Evolutionary conservation across 371 early-diverging fungal species (phyloP), one percentile per base, ranked within the genome.

Genomic region (Amoeboaphelidium protococcarum): DNA sequence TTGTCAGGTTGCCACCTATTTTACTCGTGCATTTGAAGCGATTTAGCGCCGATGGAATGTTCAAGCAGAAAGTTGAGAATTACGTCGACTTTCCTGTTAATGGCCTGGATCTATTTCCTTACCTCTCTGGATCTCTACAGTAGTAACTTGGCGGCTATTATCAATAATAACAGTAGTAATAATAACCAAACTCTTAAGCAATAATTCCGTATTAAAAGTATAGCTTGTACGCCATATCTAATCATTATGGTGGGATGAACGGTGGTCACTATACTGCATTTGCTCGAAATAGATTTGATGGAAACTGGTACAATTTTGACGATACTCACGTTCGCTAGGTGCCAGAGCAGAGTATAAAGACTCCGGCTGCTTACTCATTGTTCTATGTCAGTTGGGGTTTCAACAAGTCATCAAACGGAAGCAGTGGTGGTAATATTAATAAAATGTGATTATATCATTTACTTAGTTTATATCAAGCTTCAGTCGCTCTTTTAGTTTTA

Each of bases 191-290:
- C 20, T 26, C 40, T 2, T 51, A 50, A 3, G 3, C 19, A 46
- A 47, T 41, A n/a, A 41, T 2, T 42, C 40, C 23, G 1, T 40
- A 40, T 40, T 40, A 40, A n/a, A 40, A n/a, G 20, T 40, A 40
- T 40, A 40, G 13, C 13, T 57, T 41, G 2, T 22, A 25, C 44
- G 16, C 37, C 26, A 27, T 12, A 2, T 19, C 2, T 4, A 90
- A 88, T 55, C 95, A 94, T 54, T 83, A 73, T 56, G 95, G 95
- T 6, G 73, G 82, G 0, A 59, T 90, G 43, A 80, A 73, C 43
- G 80, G 84, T 27, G 95, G 95, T 0, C 95, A 94, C 55, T 94
- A 94, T 52, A 94, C 91, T 16, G 89, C 92, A 0, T 73, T 71
- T 54, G 85, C 90, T 2, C 65, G 76, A 31, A 78, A 79, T 52